A percentile compares a stretch with the other conserved stretches of the same genome.
Conservation (phyloP, 140 eudicot genomes). For the Senecio squalidus region DNA sequence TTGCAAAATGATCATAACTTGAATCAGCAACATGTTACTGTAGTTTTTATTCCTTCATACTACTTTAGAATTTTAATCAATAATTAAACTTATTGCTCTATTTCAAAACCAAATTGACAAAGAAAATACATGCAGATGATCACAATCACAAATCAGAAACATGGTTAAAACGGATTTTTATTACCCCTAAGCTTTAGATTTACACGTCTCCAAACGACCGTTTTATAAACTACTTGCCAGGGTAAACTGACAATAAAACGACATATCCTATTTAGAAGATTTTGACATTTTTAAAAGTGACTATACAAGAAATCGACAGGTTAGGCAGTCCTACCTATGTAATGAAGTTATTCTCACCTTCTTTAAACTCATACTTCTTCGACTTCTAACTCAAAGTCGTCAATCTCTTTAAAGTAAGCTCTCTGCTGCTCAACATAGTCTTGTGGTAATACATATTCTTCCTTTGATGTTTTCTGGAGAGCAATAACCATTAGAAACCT, state of each 20-base stretch:
- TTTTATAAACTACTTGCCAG: not conserved
- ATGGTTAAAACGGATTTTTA: not conserved
- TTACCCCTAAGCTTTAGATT: constrained; percentile 1
- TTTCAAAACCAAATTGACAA: not conserved
- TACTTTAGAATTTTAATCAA: no score
- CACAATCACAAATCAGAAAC: not conserved
- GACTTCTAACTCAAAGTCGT: constrained; percentile 66
- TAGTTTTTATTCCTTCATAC: not conserved
- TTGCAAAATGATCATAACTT: no score
- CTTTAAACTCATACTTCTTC: constrained; percentile 57
- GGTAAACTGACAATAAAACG: constrained; percentile 6
- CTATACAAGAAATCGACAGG: constrained; percentile 25
- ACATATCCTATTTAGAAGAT: constrained; percentile 2
- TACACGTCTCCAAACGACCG: constrained; percentile 7
- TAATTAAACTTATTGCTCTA: not conserved
- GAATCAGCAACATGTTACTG: no score
- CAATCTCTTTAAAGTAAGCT: constrained; percentile 76
- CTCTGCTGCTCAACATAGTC: constrained; percentile 63
- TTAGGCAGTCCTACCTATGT: constrained; percentile 11
- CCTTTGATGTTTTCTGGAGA: constrained; percentile 39
- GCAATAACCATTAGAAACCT: not conserved
- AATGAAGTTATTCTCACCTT: constrained; percentile 1
- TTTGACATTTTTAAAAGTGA: constrained; percentile 8
- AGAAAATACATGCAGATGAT: not conserved
- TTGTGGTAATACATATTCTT: constrained; percentile 40